These are phyloP conservation scores for Hypoxylon sp. DNA, from an alignment of 2,329 filamentous ascomycete species.

Conservation along the genomic window DNA sequence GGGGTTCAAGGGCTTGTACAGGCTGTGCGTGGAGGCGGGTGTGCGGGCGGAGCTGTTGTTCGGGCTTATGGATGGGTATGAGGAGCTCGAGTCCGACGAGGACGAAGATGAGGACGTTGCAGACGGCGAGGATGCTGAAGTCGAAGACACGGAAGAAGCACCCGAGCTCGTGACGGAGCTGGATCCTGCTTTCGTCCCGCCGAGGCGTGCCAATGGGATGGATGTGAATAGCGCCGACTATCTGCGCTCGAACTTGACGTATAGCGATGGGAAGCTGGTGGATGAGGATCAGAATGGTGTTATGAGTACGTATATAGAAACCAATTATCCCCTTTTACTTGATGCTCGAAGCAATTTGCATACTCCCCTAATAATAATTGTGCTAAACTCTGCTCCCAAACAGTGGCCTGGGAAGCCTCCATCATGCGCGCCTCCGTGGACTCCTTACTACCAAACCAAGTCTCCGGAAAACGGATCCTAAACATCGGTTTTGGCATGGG, in stretches of 20 bases:
- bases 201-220: conserved; percentile 48
- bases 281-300: conserved; percentile 82
- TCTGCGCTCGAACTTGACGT: conserved; percentile 71
- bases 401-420: conserved; percentile 82
- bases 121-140: conserved; percentile 54
- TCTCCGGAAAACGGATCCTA: conserved; percentile 71
- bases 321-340: background rate
- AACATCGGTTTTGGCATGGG: conserved; percentile 94
- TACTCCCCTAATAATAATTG: background rate
- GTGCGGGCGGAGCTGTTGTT: conserved; percentile 90
- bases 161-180: conserved; percentile 34
- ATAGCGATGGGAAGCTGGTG: conserved; percentile 72
- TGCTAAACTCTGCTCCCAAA: conserved; percentile 10
- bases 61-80: conserved; percentile 82
- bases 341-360: background rate
- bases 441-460: conserved; percentile 59
- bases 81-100: conserved; percentile 69
- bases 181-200: conserved; percentile 46
- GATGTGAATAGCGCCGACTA: conserved; percentile 72
- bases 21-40: conserved; percentile 86
- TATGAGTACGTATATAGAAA: conserved; percentile 65
- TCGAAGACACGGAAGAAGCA: conserved; percentile 44
- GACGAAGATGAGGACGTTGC: conserved; percentile 55
- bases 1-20: conserved; percentile 76
- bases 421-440: conserved; percentile 84